Percentiles rank a stretch among this genome's conserved stretches.
Evolutionary conservation across 1,284 basidiomycete genomes (phyloP).

Genomic region (Ceratobasidium sp.): DNA sequence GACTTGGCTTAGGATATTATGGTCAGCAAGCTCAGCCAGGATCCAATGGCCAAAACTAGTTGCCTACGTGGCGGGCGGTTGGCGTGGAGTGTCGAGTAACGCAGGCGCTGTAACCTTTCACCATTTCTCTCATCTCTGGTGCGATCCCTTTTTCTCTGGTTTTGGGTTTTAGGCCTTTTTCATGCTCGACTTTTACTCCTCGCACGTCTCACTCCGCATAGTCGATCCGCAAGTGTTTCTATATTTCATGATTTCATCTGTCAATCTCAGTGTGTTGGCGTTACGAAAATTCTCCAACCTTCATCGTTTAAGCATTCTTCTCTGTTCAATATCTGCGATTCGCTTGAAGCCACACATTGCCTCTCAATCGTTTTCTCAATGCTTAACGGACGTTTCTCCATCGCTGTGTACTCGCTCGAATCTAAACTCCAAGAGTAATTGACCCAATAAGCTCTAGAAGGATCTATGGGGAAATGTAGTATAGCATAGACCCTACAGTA

Average conservation of each 20-base stretch:
- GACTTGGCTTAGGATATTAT: slow-evolving; percentile 38
- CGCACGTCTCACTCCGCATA: slow-evolving; percentile 42
- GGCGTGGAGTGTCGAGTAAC: slow-evolving; percentile 37
- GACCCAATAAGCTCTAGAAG: neutral
- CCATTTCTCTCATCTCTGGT: slow-evolving; percentile 38
- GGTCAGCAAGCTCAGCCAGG: slow-evolving; percentile 61
- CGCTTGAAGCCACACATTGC: slow-evolving; percentile 38
- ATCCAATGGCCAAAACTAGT: slow-evolving; percentile 50
- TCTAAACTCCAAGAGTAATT: neutral
- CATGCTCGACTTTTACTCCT: slow-evolving; percentile 45
- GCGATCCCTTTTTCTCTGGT: slow-evolving; percentile 39
- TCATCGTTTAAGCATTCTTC: slow-evolving; percentile 39
- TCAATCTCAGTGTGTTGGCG: slow-evolving; percentile 38
- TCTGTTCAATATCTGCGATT: slow-evolving; percentile 29
- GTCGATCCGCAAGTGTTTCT: slow-evolving; percentile 48
- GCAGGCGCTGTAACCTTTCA: slow-evolving; percentile 42
- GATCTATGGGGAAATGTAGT: slow-evolving; percentile 1
- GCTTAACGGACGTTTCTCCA: slow-evolving; percentile 3
- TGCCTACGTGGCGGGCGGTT: slow-evolving; percentile 36
- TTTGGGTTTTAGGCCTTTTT: slow-evolving; percentile 46
- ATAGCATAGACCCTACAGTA: slow-evolving; percentile 10
- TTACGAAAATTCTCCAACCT: slow-evolving; percentile 52
- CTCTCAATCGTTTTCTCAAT: slow-evolving; percentile 22
- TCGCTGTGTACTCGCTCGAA: slow-evolving; percentile 14
- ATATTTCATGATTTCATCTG: slow-evolving; percentile 46